Evolutionary conservation across 2,329 filamentous ascomycete genomes (phyloP).

Genomic region (Nannizzia gypsea): DNA sequence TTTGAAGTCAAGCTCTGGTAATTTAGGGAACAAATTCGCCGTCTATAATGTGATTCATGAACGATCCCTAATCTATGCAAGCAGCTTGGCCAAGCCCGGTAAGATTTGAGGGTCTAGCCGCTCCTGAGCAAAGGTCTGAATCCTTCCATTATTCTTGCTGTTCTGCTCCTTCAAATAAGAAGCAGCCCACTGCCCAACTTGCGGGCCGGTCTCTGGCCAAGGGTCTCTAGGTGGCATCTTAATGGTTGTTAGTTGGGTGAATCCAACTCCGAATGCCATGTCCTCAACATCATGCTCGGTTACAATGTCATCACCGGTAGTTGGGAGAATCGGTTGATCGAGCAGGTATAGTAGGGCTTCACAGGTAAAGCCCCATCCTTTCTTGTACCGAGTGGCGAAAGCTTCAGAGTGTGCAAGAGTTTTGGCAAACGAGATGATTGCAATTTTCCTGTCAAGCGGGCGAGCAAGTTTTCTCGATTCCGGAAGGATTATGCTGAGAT

Average conservation of each 20-base stretch:
- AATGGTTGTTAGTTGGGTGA: slow-evolving; percentile 86
- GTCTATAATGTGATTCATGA: not conserved
- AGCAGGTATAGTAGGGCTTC: slow-evolving; percentile 80
- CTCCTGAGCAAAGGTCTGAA: slow-evolving; percentile 60
- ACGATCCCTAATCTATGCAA: not conserved
- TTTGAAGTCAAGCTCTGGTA: not conserved
- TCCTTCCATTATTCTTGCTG: slow-evolving; percentile 55
- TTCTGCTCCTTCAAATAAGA: slow-evolving; percentile 68
- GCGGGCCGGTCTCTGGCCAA: slow-evolving; percentile 72
- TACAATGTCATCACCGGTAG: slow-evolving; percentile 62
- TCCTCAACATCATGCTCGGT: slow-evolving; percentile 88
- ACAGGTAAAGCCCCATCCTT: slow-evolving; percentile 85
- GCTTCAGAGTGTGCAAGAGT: slow-evolving; percentile 74
- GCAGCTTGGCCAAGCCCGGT: slow-evolving; percentile 31
- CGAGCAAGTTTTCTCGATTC: slow-evolving; percentile 79
- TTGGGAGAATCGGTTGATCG: slow-evolving; percentile 69
- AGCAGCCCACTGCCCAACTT: slow-evolving; percentile 71
- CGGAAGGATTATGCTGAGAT: slow-evolving; percentile 74
- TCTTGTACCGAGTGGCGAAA: slow-evolving; percentile 70
- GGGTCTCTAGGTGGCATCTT: slow-evolving; percentile 62
- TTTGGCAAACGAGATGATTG: slow-evolving; percentile 86
- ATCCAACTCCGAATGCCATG: slow-evolving; percentile 85
- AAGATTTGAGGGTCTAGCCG: slow-evolving; percentile 53
- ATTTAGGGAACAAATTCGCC: not conserved
- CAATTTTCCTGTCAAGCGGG: slow-evolving; percentile 82